Base-by-base conservation (phyloP, 805 yeast species). In the Blastobotrys robertii region DNA sequence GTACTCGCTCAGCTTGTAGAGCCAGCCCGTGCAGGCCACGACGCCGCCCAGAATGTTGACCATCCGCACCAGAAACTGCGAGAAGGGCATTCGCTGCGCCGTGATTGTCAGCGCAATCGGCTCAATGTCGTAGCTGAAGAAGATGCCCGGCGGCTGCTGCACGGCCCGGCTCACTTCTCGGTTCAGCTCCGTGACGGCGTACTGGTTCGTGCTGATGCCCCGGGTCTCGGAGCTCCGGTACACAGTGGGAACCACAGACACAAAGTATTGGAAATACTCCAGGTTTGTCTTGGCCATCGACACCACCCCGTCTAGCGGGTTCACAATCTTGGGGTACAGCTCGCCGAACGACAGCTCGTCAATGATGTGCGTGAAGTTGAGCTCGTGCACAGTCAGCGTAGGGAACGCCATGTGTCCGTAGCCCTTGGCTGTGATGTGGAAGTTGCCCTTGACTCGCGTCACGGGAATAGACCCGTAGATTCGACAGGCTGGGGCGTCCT, bases 311-410 rank as follows among this genome's bases (percentile, higher is more conserved):
- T 92, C 97, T 49, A 92, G 70, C n/a, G 96, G 94, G 57, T 90
- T 90, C 52, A 81, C 72, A 49, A 88, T 70, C 52, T 74, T 81
- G 2, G 98, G 97, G 56, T 77, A 87, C 61, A 82, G 87, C 31
- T 77, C 84, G 10, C 98, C 98, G 63, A 80, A 90, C 8, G 97
- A 86, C 49, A 87, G 76, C 60, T 90, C 97, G 46, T 76, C 75
- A 46, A 92, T 80, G 4, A 77, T 76, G 62, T 92, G 98, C 1
- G 95, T 74, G 58, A 90, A 82, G 56, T 90, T 84, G 45, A 84
- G 63, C 15, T 70, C 63, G 14, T 35, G 37, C 30, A 42, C 33
- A 4, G 30, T 30, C 29, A 31, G 19, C 16, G 35, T 42, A 13
- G 34, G 39, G 13, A 39, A 38, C 47, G 72, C 79, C 32, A 63